Base-by-base conservation (phyloP, 2,329 filamentous ascomycete species). In the Cladorrhinum sp. region DNA sequence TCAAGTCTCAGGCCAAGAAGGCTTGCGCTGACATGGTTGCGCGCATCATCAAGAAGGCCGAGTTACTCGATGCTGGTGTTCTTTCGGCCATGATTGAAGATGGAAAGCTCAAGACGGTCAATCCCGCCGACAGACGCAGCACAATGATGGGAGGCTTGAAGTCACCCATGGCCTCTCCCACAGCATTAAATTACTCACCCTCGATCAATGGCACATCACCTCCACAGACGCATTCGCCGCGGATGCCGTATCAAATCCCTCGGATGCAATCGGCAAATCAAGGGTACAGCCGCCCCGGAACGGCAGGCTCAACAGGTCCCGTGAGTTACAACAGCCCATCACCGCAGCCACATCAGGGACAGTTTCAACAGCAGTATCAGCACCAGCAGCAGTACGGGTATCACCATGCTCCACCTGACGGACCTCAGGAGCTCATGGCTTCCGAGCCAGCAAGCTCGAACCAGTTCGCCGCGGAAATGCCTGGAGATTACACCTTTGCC, bases 31-130 rank as follows among this genome's bases (percentile, higher is more conserved):
- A 87, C 62, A 87, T 90, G 83, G 82, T 90, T 0, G 78, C 82
- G 57, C 81, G 87, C 53, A 82, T 91, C 70, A 85, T 89, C 68
- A 88, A 88, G 69, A 90, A 90, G 76, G 87, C 87, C 0, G 86
- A 88, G 72, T 76, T 90, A 22, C 77, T 90, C 41, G 87, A 90
- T 66, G 78, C 86, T 5, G 87, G 87, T 16, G 78, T 84, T 18
- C 76, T 90, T 53, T 82, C 84, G 48, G 87, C 84, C 58, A 88
- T 90, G 67, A 69, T 71, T 4, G 63, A 69, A 57, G 64, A 69
- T 51, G 69, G 69, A 6, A 67, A 64, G 62, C 65, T 70, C 25
- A 68, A 65, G 62, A 69, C 69, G 3, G 58, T 68, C 55, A 71
- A 83, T 67, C 81, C 80, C 5, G 79, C 78, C 64, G 81, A 83